These are phyloP conservation scores for Homolaphlyctis polyrhiza DNA, from an alignment of 371 early-diverging fungal species.

Conservation along the genomic window DNA sequence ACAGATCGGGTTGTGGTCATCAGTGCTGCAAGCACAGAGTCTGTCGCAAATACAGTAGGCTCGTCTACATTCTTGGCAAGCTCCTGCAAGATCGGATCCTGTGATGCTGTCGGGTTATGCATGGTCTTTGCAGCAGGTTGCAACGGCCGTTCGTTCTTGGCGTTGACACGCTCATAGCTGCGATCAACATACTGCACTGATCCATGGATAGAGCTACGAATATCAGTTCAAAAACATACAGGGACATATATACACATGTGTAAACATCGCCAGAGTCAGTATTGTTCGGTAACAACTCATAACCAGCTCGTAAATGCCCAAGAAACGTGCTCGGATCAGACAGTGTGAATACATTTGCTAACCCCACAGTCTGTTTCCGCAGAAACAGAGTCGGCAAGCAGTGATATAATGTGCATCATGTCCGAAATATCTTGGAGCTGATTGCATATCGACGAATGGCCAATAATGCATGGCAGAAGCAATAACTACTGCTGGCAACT, in stretches of 20 bases:
- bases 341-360: conserved; percentile 43
- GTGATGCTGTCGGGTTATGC: conserved; percentile 73
- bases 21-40: conserved; percentile 79
- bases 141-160: conserved; percentile 73
- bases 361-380: background rate
- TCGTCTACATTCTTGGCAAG: conserved; percentile 54
- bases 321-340: conserved; percentile 23
- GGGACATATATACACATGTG: too few relatives aligned
- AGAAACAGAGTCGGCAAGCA: background rate
- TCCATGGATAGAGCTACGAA: conserved; percentile 57
- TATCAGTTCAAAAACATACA: background rate
- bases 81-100: conserved; percentile 70
- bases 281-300: background rate
- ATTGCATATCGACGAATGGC: too few relatives aligned
- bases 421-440: too few relatives aligned
- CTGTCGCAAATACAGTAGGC: conserved; percentile 85
- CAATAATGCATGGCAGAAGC: background rate
- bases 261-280: too few relatives aligned
- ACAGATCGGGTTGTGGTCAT: conserved; percentile 91
- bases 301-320: background rate
- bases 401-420: too few relatives aligned
- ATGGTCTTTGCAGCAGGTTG: conserved; percentile 64
- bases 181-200: conserved; percentile 73
- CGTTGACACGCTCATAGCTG: conserved; percentile 77
- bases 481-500: conserved; percentile 31